Conservation (phyloP, 106 monocot genomes). For the Agapanthus africanus region DNA sequence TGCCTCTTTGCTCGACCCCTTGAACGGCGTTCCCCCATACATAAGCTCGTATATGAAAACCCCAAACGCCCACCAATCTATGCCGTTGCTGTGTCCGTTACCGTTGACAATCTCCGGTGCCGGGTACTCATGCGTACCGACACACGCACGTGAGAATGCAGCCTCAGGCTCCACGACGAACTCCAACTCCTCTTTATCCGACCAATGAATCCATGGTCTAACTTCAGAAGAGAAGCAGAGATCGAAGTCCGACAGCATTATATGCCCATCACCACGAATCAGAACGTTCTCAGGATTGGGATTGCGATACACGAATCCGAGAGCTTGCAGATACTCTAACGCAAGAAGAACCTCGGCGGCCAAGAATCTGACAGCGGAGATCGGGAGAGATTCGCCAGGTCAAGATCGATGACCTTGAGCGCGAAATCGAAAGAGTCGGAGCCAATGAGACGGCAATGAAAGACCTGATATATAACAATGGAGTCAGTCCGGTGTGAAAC, state of each 20-base stretch:
- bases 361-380: constrained; percentile 50
- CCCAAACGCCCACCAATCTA: constrained; percentile 98
- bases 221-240: constrained; percentile 65
- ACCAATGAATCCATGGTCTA: constrained; percentile 29
- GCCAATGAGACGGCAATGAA: constrained; percentile 62
- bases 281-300: constrained; percentile 95
- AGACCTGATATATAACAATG: too few species aligned
- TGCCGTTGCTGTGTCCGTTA: constrained; percentile 57
- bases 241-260: constrained; percentile 94
- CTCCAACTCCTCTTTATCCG: constrained; percentile 35
- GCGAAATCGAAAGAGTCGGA: constrained; percentile 60
- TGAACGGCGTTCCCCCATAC: constrained; percentile 77
- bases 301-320: constrained; percentile 82
- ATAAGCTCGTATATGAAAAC: constrained; percentile 86
- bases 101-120: constrained; percentile 65
- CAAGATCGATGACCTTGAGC: constrained; percentile 78
- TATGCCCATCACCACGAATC: constrained; percentile 64
- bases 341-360: constrained; percentile 80
- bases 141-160: constrained; percentile 58
- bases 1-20: constrained; percentile 56
- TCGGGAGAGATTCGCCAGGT: constrained; percentile 43
- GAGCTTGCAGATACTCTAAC: constrained; percentile 78
- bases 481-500: too few species aligned
- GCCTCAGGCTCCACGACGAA: constrained; percentile 59
- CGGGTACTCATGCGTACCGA: constrained; percentile 90